Conservation (phyloP, 1,284 basidiomycete species). For the Ustilago trichophora region DNA sequence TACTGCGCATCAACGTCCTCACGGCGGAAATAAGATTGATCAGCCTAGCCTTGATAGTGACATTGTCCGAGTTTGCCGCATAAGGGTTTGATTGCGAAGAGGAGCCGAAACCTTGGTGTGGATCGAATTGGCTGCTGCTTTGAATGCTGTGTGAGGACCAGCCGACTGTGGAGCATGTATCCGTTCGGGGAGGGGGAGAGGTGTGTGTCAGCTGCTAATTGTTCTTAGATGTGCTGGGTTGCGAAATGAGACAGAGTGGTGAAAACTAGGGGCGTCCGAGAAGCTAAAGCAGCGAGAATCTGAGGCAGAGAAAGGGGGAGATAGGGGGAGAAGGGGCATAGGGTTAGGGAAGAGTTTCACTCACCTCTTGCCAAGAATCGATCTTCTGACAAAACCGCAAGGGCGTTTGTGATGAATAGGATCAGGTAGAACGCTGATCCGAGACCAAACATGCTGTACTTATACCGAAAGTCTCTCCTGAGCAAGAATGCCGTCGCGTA, state of each 20-base stretch:
- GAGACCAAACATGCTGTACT: constrained; percentile 57
- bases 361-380: constrained; percentile 89
- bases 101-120: no score
- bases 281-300: no score
- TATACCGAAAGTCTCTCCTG: no score
- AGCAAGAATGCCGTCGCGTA: no score
- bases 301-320: no score
- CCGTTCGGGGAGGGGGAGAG: no score
- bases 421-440: constrained; percentile 69
- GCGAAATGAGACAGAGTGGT: no score
- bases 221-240: no score
- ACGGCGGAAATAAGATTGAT: constrained; percentile 93
- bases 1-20: constrained; percentile 92
- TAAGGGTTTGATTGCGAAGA: constrained; percentile 24
- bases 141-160: constrained; percentile 73
- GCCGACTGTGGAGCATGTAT: constrained; percentile 87
- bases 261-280: no score
- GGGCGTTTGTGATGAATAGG: constrained; percentile 86
- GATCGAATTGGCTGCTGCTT: constrained; percentile 21
- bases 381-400: constrained; percentile 93
- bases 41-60: constrained; percentile 81
- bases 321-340: no score
- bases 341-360: no score
- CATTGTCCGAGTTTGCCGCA: constrained; percentile 13
- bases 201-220: no score